These are phyloP conservation scores for Entophlyctis luteolus DNA, from an alignment of 192 early-diverging fungal genomes.

Conservation along the genomic window DNA sequence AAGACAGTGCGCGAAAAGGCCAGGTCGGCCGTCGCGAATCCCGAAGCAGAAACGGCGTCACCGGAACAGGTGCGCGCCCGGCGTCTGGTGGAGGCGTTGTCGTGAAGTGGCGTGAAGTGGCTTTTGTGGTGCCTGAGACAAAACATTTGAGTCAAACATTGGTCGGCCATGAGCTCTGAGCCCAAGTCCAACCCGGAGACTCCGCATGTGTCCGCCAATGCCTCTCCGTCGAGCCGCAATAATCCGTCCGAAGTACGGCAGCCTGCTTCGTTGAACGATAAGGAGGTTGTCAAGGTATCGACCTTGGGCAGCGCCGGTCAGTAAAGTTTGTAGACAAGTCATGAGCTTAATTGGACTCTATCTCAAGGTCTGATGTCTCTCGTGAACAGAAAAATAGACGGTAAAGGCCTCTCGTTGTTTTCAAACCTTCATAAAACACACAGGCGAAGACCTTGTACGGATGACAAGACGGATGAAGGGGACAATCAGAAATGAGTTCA, in stretches of 20 bases:
- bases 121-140: not conserved
- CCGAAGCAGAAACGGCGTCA: not conserved
- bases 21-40: not conserved
- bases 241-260: not conserved
- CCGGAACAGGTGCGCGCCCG: too few species aligned
- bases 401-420: not conserved
- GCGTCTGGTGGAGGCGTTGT: too few species aligned
- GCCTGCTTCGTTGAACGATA: not conserved
- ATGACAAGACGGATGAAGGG: constrained; percentile 22
- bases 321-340: not conserved
- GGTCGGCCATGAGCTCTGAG: too few species aligned
- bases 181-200: too few species aligned
- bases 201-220: not conserved
- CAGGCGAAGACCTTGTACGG: constrained; percentile 18
- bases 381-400: constrained; percentile 9
- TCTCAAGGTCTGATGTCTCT: constrained; percentile 13
- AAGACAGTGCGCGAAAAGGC: too few species aligned
- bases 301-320: constrained; percentile 17
- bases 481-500: constrained; percentile 7
- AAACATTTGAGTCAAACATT: not conserved
- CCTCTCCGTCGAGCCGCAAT: not conserved
- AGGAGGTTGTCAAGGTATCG: constrained; percentile 14
- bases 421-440: not conserved
- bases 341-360: not conserved
- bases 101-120: not conserved